Conservation (phyloP, 768 basidiomycete genomes). For the Amanita brunnescens region DNA sequence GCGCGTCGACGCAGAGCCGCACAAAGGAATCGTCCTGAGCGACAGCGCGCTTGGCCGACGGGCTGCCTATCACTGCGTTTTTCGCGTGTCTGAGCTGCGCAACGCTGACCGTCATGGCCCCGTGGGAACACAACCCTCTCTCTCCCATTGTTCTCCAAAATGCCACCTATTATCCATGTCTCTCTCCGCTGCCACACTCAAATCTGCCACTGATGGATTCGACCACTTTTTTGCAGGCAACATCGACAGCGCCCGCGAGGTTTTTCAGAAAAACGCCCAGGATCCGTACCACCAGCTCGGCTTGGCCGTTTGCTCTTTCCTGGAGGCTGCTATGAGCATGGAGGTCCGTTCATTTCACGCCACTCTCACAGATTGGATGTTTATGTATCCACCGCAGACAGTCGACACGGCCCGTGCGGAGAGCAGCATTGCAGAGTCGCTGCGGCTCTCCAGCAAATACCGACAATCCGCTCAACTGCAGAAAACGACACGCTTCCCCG, state of each 20-base stretch:
- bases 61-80: slow-evolving; percentile 75
- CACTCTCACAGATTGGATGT: slow-evolving; percentile 29
- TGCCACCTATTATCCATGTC: background rate
- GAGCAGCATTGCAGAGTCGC: slow-evolving; percentile 42
- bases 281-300: slow-evolving; percentile 72
- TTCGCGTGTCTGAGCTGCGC: slow-evolving; percentile 56
- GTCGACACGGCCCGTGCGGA: slow-evolving; percentile 14
- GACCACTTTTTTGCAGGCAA: slow-evolving; percentile 65
- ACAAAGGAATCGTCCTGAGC: slow-evolving; percentile 51
- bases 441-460: slow-evolving; percentile 51
- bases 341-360: slow-evolving; percentile 39
- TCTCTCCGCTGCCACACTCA: slow-evolving; percentile 11
- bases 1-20: slow-evolving; percentile 53
- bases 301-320: slow-evolving; percentile 60
- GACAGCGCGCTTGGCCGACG: slow-evolving; percentile 54
- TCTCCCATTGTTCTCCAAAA: too few species aligned
- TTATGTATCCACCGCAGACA: slow-evolving; percentile 51
- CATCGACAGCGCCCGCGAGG: slow-evolving; percentile 40
- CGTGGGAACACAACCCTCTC: background rate
- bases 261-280: slow-evolving; percentile 35
- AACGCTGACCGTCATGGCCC: slow-evolving; percentile 12
- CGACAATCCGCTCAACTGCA: slow-evolving; percentile 28
- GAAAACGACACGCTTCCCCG: slow-evolving; percentile 36
- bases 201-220: slow-evolving; percentile 45
- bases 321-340: slow-evolving; percentile 76